Evolutionary conservation across 139 green algal species (phyloP).

Genomic region (Spirogloea muscicola): DNA sequence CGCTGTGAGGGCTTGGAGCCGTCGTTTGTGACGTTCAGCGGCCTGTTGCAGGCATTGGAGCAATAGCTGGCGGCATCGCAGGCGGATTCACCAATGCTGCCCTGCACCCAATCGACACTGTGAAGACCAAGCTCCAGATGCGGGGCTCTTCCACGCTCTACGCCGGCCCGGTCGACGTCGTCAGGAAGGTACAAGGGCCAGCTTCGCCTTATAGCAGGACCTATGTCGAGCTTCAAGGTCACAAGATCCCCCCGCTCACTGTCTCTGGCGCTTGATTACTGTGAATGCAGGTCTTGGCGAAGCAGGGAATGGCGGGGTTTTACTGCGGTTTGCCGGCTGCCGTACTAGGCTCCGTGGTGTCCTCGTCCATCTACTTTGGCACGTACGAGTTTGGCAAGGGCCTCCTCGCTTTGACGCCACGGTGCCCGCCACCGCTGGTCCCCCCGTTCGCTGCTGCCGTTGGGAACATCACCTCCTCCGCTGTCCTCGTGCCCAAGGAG

Average conservation of each 20-base stretch:
- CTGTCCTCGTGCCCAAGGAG: constrained; percentile 51
- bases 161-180: constrained; percentile 29
- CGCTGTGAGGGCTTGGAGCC: too few relatives aligned
- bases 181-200: constrained; percentile 38
- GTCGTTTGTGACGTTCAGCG: too few relatives aligned
- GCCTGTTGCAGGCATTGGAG: constrained; percentile 38
- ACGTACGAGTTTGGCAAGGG: constrained; percentile 88
- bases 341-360: constrained; percentile 67
- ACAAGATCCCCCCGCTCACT: too few relatives aligned
- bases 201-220: too few relatives aligned
- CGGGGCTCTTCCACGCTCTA: constrained; percentile 21
- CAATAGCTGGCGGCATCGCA: constrained; percentile 43
- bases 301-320: constrained; percentile 38
- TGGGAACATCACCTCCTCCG: constrained; percentile 47
- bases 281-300: constrained; percentile 33
- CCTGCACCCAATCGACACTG: constrained; percentile 52
- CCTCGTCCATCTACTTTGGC: constrained; percentile 87
- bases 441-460: constrained; percentile 46
- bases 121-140: constrained; percentile 54
- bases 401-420: background rate
- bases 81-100: constrained; percentile 47
- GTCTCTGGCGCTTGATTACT: too few relatives aligned
- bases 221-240: too few relatives aligned
- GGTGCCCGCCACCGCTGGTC: constrained; percentile 16
- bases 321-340: constrained; percentile 45